These are phyloP conservation scores for Botrytis fragariae DNA, from an alignment of 2,329 filamentous ascomycete genomes.

Conservation along the genomic window DNA sequence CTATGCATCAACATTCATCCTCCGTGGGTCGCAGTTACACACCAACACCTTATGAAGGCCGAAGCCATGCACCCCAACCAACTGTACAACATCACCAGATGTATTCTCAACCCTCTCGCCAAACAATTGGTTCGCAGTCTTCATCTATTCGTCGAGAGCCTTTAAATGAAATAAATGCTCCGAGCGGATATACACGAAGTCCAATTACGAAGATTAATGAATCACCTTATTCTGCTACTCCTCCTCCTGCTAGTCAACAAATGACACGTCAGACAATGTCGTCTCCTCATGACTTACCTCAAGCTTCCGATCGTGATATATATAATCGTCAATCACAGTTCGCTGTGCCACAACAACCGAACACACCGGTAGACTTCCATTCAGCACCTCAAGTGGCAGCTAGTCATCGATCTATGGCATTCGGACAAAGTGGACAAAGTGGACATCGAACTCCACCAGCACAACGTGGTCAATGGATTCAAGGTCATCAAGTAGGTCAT, in stretches of 20 bases:
- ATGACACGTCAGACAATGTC: conserved; percentile 29
- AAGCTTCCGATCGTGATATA: conserved; percentile 37
- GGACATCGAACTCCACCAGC: conserved; percentile 33
- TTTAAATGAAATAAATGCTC: conserved; percentile 31
- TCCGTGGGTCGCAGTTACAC: conserved; percentile 38
- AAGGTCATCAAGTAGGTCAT: conserved; percentile 30
- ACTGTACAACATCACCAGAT: conserved; percentile 39
- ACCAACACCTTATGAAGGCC: conserved; percentile 33
- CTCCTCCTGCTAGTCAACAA: conserved; percentile 27
- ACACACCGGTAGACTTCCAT: conserved; percentile 32
- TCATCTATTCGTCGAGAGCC: conserved; percentile 34
- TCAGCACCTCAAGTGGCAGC: conserved; percentile 29
- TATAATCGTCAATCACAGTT: conserved; percentile 35
- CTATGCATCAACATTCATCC: conserved; percentile 49
- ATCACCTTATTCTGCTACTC: conserved; percentile 38
- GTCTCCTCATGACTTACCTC: conserved; percentile 34
- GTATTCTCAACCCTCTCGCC: conserved; percentile 34
- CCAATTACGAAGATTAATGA: conserved; percentile 35
- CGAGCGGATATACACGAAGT: conserved; percentile 33
- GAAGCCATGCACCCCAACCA: conserved; percentile 43
- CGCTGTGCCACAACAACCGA: conserved; percentile 33
- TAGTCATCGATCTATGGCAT: conserved; percentile 35
- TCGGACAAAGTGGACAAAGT: conserved; percentile 33
- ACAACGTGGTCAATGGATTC: conserved; percentile 30
- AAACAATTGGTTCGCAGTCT: conserved; percentile 33